Base-by-base conservation (phyloP, 139 green algal genomes). In the Closterium sp. region DNA sequence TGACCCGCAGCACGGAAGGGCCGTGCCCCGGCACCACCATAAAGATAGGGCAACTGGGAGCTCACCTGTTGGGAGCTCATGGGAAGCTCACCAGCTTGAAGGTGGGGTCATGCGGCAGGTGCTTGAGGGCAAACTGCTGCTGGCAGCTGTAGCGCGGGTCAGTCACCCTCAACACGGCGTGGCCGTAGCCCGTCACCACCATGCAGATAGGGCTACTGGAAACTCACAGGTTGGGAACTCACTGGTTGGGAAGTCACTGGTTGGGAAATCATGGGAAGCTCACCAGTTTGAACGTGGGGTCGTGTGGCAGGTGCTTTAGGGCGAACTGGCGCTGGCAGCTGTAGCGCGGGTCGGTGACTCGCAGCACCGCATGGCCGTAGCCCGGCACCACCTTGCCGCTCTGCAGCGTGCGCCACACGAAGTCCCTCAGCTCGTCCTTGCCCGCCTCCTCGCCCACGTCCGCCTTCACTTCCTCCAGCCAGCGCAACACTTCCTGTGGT, bases 281-380 rank as follows among this genome's bases (percentile, higher is more conserved):
- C 33, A 98, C 97, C 87, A 99, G 95, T 95, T 98, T 97, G 96
- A 99, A 99, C 84, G 98, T 93, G 2, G 96, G 94, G 94, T 99
- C 95, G 90, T 99, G 93, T 3, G 98, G 97, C 92, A 99, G 94
- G 95, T 99, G 97, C 94, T 97, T 97, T 34, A 96, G 93, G 0
- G 97, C 97, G 96, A 99, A 99, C 36, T 97, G 97, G 35, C 97
- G 96, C 96, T 99, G 97, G 84, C 92, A 95, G 4, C 94, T 97
- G 95, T 99, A 99, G 33, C 98, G 96, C 6, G 98, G 98, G 95
- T 99, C 98, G 4, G 98, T 99, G 92, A 98, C 98, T 38, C 98
- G 96, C 91, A 99, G 96, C 90, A 99, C 98, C 7, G 97, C 98
- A 94, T 99, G 98, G 34, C 98, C 98, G 92, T 98, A 99, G 16